Conservation (phyloP, 2,329 filamentous ascomycete genomes). For the Oidium heveae region DNA sequence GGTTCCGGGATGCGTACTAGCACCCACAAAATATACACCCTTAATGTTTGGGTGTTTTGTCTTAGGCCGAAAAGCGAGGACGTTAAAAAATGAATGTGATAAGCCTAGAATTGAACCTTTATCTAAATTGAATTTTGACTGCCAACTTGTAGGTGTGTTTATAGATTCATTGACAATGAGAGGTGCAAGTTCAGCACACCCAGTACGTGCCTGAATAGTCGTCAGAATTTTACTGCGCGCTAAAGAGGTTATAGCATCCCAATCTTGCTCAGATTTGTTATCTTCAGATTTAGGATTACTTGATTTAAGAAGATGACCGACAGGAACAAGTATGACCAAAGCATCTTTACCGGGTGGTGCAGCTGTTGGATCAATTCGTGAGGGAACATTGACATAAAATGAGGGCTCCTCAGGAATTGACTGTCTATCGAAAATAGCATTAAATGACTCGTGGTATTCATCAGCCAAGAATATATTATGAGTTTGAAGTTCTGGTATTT, state of each 20-base stretch:
- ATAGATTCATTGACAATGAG: slow-evolving; percentile 26
- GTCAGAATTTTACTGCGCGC: slow-evolving; percentile 34
- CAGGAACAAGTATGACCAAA: slow-evolving; percentile 45
- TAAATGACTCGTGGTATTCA: slow-evolving; percentile 47
- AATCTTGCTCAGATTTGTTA: slow-evolving; percentile 24
- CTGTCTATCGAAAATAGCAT: slow-evolving; percentile 48
- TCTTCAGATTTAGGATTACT: slow-evolving; percentile 9
- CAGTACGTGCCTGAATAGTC: slow-evolving; percentile 34
- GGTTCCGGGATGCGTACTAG: slow-evolving; percentile 50
- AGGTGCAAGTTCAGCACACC: slow-evolving; percentile 20
- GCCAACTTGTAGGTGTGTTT: slow-evolving; percentile 42
- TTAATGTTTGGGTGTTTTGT: slow-evolving; percentile 20
- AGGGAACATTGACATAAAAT: slow-evolving; percentile 58
- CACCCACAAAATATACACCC: slow-evolving; percentile 45
- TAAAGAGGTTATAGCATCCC: slow-evolving; percentile 30
- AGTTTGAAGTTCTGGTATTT: slow-evolving; percentile 34
- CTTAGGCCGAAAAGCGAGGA: slow-evolving; percentile 37
- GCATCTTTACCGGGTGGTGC: slow-evolving; percentile 39
- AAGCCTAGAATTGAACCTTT: slow-evolving; percentile 50
- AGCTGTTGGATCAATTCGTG: slow-evolving; percentile 38
- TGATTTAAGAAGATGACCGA: slow-evolving; percentile 37
- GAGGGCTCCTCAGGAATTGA: slow-evolving; percentile 40
- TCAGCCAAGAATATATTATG: slow-evolving; percentile 62
- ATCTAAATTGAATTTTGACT: slow-evolving; percentile 45
- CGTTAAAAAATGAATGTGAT: slow-evolving; percentile 49